Base-by-base conservation (phyloP, 495 filamentous ascomycete species). In the Aspergillus baeticus region DNA sequence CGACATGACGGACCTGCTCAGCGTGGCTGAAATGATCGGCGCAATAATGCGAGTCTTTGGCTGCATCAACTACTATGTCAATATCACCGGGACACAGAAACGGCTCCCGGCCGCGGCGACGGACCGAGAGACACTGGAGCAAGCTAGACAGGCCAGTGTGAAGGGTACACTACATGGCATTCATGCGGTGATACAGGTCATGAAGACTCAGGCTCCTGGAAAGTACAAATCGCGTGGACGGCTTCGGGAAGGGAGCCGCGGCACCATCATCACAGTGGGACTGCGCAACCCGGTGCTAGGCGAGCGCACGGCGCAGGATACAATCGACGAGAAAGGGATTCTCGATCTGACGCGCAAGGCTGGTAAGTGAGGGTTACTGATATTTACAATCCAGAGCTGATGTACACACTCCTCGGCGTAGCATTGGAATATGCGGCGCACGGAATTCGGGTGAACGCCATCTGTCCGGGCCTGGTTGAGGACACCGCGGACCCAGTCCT, bases 1-100 rank as follows among this genome's bases (percentile, higher is more conserved):
- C 45, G 46, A 57, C 38, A 14, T 49, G 20, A 36, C 45, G 6
- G 20, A 57, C 36, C 35, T 37, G 4, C 10, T 15, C 1, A 43
- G 36, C 26, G 54, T 57, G 22, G 37, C 47, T 5, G 22, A 44
- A 1, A 34, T 50, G 26, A 37, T 51, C 10, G 6, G 17, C 15
- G 11, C 37, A n/a, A 35, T 46, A 1, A 35, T 51, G 17, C 41
- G 47, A 15, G 6, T 33, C 1, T 51, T 57, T 23, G 54, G 54
- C 2, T 46, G 54, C 4, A 51, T 57, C 45, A 46, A 57, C 46
- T 57, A 57, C 33, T 51, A 37, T 21, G 46, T 57, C 54, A 33
- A 65, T 48, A 13, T 55, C 29, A 14, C 18, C 15, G 31, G 29
- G 1, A 10, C 6, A 13, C 21, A 33, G 34, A 23, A 5, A 8